Evolutionary conservation across 352 stramenopile species (phyloP).

Genomic region (Albugo laibachii): DNA sequence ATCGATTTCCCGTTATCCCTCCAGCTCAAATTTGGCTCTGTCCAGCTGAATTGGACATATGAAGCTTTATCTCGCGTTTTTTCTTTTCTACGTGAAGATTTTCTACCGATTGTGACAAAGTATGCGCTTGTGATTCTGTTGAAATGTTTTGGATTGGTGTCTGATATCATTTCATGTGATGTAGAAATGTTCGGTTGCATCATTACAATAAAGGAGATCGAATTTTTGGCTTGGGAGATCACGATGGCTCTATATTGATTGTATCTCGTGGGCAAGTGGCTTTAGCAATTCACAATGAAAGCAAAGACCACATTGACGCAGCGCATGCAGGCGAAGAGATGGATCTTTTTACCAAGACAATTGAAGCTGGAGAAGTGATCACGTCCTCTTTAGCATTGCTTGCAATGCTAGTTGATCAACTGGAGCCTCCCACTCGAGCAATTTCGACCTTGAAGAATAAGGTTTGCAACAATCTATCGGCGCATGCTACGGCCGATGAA

Average conservation of each 20-base stretch:
- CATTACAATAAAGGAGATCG: constrained; percentile 20
- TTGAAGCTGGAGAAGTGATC: constrained; percentile 39
- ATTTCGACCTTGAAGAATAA: constrained; percentile 16
- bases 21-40: constrained; percentile 29
- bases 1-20: constrained; percentile 36
- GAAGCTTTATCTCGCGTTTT: constrained; percentile 64
- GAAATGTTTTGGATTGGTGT: too few species aligned
- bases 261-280: constrained; percentile 32
- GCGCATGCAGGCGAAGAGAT: background rate
- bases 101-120: constrained; percentile 11
- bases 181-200: constrained; percentile 36
- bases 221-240: constrained; percentile 32
- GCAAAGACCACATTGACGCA: too few species aligned
- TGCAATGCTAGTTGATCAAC: constrained; percentile 13
- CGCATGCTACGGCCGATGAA: constrained; percentile 12
- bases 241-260: constrained; percentile 65
- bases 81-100: constrained; percentile 48
- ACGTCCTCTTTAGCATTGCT: constrained; percentile 54
- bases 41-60: constrained; percentile 66
- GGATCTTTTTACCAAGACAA: constrained; percentile 24
- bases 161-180: too few species aligned
- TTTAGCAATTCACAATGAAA: constrained; percentile 32
- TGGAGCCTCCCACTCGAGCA: constrained; percentile 1
- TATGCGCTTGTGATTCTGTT: too few species aligned
- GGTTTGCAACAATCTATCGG: constrained; percentile 34